A percentile compares a stretch with the other conserved stretches of the same genome.
phyloP scores from a whole-genome alignment of 1,139 yeast species.

The Geotrichum australiense region DNA sequence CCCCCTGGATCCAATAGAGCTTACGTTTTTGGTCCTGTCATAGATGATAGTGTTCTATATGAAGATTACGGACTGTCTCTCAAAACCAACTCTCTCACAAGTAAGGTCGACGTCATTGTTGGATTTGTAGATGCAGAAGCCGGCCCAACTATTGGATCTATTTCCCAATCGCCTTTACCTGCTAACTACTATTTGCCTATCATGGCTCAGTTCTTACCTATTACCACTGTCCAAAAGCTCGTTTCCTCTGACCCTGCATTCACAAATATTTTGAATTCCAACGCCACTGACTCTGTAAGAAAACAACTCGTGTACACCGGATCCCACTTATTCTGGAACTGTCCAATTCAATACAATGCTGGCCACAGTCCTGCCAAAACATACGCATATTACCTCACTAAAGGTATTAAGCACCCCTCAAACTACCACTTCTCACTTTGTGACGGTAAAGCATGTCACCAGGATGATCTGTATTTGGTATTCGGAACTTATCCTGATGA shows the following conservation, averaged over 20 bases:
- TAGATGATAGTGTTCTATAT: constrained; percentile 23
- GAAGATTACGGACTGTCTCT: constrained; percentile 23
- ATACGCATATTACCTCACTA: constrained; percentile 25
- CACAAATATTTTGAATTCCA: constrained; percentile 15
- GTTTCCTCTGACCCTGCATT: constrained; percentile 10
- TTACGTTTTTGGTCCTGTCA: constrained; percentile 29
- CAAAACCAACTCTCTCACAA: constrained; percentile 21
- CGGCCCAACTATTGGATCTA: constrained; percentile 21
- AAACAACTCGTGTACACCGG: constrained; percentile 21
- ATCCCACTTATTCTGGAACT: constrained; percentile 24
- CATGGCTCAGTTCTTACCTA: constrained; percentile 17
- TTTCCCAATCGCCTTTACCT: constrained; percentile 11
- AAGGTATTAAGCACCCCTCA: constrained; percentile 28
- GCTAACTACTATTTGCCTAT: constrained; percentile 13
- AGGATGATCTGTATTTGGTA: constrained; percentile 29
- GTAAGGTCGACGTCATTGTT: constrained; percentile 25
- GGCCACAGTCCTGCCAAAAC: constrained; percentile 15
- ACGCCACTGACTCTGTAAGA: constrained; percentile 14
- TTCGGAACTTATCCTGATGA: constrained; percentile 27
- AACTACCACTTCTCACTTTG: constrained; percentile 23
- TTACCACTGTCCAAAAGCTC: constrained; percentile 8
- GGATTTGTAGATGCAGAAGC: constrained; percentile 29
- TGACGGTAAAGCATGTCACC: constrained; percentile 27
- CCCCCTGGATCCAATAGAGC: constrained; percentile 22
- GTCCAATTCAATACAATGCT: constrained; percentile 25